A percentile compares a stretch with the other conserved stretches of the same genome.
These are phyloP conservation scores for Saitozyma sp. DNA, from an alignment of 768 basidiomycete genomes.

Conservation along the genomic window DNA sequence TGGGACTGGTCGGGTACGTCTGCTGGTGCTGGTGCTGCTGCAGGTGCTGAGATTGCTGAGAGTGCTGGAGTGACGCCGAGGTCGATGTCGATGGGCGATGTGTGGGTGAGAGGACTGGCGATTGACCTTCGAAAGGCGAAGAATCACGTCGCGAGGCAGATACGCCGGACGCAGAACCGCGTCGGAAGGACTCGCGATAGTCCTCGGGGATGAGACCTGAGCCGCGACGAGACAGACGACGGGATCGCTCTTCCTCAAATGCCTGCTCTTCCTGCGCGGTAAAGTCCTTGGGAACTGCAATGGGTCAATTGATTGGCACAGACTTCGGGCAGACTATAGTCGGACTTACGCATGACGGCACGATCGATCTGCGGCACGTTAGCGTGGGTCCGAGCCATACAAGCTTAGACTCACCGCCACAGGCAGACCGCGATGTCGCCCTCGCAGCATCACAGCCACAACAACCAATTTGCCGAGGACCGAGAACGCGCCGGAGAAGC, in stretches of 20 bases:
- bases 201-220: slow-evolving; percentile 20
- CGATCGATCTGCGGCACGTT: slow-evolving; percentile 43
- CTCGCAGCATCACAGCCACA: slow-evolving; percentile 87
- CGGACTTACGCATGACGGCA: slow-evolving; percentile 48
- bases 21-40: slow-evolving; percentile 2
- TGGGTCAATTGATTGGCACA: neutral
- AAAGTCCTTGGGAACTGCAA: slow-evolving; percentile 47
- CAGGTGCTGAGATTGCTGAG: neutral
- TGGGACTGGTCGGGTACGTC: neutral
- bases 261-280: slow-evolving; percentile 48
- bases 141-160: slow-evolving; percentile 2
- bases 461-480: slow-evolving; percentile 85
- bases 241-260: slow-evolving; percentile 46
- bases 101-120: neutral
- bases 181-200: slow-evolving; percentile 9
- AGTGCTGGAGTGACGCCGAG: neutral
- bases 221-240: slow-evolving; percentile 32
- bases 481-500: slow-evolving; percentile 74
- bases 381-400: neutral
- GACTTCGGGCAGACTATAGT: neutral
- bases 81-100: neutral
- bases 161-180: neutral
- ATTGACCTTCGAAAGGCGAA: neutral
- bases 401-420: slow-evolving; percentile 37
- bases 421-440: slow-evolving; percentile 73